Conservation (phyloP, 1,139 yeast genomes). For the Debaryomyces sp. region DNA sequence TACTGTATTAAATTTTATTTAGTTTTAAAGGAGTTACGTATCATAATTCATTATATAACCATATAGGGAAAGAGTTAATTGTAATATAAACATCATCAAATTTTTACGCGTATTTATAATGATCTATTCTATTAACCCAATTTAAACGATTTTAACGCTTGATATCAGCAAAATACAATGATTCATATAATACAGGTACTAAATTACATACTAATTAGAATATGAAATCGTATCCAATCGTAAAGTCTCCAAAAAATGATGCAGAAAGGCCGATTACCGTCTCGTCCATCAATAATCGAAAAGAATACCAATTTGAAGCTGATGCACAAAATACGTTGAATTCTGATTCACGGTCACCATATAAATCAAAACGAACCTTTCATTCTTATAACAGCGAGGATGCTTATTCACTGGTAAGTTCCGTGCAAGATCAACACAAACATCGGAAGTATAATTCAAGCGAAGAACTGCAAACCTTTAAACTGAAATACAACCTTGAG, state of each 20-base stretch:
- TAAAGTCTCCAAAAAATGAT: background rate
- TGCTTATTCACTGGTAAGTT: background rate
- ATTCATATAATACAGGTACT: background rate
- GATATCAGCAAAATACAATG: background rate
- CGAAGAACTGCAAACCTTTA: background rate
- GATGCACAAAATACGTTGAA: background rate
- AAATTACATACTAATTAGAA: background rate
- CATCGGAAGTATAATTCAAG: background rate
- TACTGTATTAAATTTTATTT: background rate
- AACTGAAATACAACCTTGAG: background rate
- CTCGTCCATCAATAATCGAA: background rate
- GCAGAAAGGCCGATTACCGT: background rate
- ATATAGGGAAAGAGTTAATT: background rate
- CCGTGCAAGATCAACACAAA: background rate
- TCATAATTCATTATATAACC: background rate
- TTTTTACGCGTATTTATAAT: background rate
- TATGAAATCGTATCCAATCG: background rate
- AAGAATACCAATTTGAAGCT: background rate
- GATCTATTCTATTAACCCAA: background rate
- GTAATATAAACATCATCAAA: background rate
- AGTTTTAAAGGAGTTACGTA: background rate
- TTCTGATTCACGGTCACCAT: background rate
- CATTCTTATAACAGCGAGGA: background rate
- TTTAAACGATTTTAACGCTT: background rate
- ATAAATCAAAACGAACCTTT: background rate